These are phyloP conservation scores for Chytriomyces hyalinus DNA, from an alignment of 192 early-diverging fungal genomes.

Conservation along the genomic window DNA sequence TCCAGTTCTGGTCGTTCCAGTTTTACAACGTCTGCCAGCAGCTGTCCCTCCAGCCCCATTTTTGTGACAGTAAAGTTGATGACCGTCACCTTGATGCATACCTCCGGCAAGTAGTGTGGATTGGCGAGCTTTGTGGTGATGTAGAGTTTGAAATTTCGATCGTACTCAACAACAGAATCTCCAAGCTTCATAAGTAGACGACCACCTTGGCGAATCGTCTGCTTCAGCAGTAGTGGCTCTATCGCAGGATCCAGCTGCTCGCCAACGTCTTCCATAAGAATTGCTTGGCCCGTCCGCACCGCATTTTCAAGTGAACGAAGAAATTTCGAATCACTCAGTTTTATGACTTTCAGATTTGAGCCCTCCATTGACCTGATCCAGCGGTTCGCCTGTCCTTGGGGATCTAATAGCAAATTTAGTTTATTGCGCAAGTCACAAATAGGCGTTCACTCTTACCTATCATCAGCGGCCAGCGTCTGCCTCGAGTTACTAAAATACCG, in stretches of 20 bases:
- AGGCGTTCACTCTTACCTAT: conserved; percentile 36
- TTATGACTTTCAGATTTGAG: conserved; percentile 58
- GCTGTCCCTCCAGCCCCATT: conserved; percentile 62
- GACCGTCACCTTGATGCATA: conserved; percentile 69
- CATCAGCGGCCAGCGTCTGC: conserved; percentile 65
- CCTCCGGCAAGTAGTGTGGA: conserved; percentile 68
- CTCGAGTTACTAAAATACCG: conserved; percentile 62
- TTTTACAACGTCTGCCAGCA: conserved; percentile 65
- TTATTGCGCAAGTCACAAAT: background rate
- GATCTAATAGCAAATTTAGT: conserved; percentile 19
- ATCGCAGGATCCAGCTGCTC: conserved; percentile 67
- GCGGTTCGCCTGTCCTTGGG: conserved; percentile 65
- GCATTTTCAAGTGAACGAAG: conserved; percentile 66
- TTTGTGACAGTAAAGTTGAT: conserved; percentile 74
- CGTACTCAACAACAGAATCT: conserved; percentile 68
- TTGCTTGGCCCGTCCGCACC: conserved; percentile 62
- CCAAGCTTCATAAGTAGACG: conserved; percentile 68
- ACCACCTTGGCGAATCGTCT: conserved; percentile 65
- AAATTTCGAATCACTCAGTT: conserved; percentile 64
- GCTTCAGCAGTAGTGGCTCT: conserved; percentile 65
- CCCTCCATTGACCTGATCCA: conserved; percentile 66
- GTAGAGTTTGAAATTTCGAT: conserved; percentile 68
- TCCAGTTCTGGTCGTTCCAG: conserved; percentile 66
- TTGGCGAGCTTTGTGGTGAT: conserved; percentile 69
- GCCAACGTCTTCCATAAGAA: conserved; percentile 68